Percentiles rank a stretch among this genome's conserved stretches.
phyloP scores from a whole-genome alignment of 768 basidiomycete species.

The Lentinula lateritia region DNA sequence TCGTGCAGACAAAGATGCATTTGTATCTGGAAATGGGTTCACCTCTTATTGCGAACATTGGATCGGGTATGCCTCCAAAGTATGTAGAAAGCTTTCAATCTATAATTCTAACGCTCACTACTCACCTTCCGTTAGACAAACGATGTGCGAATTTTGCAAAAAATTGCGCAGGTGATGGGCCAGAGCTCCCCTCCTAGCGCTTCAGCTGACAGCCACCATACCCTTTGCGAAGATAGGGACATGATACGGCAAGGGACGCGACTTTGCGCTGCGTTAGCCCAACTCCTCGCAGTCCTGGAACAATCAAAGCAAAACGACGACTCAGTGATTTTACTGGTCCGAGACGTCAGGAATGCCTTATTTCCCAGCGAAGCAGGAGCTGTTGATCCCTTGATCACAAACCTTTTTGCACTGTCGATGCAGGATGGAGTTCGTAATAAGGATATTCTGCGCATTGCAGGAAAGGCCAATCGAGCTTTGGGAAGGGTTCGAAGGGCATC shows the following conservation, averaged over 20 bases:
- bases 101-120: background rate
- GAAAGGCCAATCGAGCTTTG: conserved; percentile 55
- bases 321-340: background rate
- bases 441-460: conserved; percentile 32
- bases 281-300: conserved; percentile 36
- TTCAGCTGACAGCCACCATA: conserved; percentile 7
- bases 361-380: background rate
- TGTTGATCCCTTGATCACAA: background rate
- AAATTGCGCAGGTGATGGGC: conserved; percentile 38
- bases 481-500: conserved; percentile 53
- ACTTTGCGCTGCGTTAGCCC: conserved; percentile 37
- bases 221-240: conserved; percentile 1
- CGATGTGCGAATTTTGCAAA: conserved; percentile 41
- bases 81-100: conserved; percentile 19
- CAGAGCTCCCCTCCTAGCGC: conserved; percentile 5
- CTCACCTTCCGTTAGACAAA: conserved; percentile 29
- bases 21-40: conserved; percentile 49
- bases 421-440: conserved; percentile 14
- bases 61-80: conserved; percentile 62
- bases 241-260: conserved; percentile 31
- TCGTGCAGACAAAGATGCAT: conserved; percentile 27
- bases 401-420: background rate
- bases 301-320: background rate
- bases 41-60: conserved; percentile 67
- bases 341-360: background rate